Percentiles rank a stretch among this genome's conserved stretches.
Conservation (phyloP, 2,329 filamentous ascomycete species). For the Sporothrix dimorphospora region DNA sequence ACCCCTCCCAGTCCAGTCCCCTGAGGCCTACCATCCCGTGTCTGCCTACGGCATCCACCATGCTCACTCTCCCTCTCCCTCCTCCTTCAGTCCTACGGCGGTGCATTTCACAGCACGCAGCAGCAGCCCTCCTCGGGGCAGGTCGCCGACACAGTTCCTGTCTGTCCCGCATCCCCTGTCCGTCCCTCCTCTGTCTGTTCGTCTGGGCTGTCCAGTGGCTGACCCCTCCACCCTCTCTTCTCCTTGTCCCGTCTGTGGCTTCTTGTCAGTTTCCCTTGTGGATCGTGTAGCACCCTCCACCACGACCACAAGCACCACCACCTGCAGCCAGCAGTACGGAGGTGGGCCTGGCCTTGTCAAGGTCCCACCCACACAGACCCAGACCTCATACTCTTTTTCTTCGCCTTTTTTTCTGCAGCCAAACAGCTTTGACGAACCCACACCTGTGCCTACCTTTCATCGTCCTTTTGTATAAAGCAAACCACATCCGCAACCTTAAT, state of each 20-base stretch:
- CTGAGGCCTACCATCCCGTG: slow-evolving; percentile 14
- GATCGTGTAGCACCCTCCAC: background rate
- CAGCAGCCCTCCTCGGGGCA: background rate
- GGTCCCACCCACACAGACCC: slow-evolving; percentile 2
- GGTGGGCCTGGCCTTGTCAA: slow-evolving; percentile 6
- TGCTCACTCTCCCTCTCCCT: background rate
- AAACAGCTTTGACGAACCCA: background rate
- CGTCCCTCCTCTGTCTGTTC: background rate
- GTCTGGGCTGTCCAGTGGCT: background rate
- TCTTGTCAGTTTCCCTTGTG: background rate
- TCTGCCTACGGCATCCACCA: slow-evolving; percentile 23
- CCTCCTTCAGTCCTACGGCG: slow-evolving; percentile 10
- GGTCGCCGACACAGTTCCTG: background rate
- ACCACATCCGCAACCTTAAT: slow-evolving; percentile 24
- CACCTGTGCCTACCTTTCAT: background rate
- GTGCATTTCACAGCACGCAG: background rate
- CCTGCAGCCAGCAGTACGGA: background rate
- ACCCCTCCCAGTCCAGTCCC: background rate
- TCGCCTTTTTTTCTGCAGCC: background rate
- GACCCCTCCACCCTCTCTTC: background rate
- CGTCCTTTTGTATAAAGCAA: slow-evolving; percentile 25
- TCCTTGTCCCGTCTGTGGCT: background rate
- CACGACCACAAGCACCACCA: background rate
- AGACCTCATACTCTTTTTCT: background rate
- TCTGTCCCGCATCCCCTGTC: background rate